Conservation (phyloP, 1,139 yeast genomes). For the Maudiozyma humilis region DNA sequence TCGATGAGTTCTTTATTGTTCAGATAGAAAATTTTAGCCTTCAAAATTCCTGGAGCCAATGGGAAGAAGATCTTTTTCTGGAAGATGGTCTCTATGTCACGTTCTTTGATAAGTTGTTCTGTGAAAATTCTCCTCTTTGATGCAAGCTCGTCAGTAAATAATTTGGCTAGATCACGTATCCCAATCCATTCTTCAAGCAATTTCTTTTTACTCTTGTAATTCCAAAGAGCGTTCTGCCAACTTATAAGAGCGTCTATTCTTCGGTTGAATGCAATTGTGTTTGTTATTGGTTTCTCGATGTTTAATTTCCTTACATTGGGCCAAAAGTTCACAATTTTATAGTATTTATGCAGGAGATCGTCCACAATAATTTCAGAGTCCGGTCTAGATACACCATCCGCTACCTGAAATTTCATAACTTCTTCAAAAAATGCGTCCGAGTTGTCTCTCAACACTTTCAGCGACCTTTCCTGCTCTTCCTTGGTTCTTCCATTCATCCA, state of each 20-base stretch:
- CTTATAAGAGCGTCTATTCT: slow-evolving; percentile 73
- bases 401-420: slow-evolving; percentile 38
- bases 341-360: slow-evolving; percentile 50
- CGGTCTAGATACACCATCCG: slow-evolving; percentile 14
- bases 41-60: slow-evolving; percentile 48
- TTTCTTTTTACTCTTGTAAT: slow-evolving; percentile 51
- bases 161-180: slow-evolving; percentile 60
- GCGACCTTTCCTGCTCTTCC: slow-evolving; percentile 66
- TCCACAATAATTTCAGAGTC: slow-evolving; percentile 18
- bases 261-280: slow-evolving; percentile 53
- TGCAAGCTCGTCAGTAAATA: slow-evolving; percentile 3
- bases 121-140: slow-evolving; percentile 57
- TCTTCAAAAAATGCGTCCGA: slow-evolving; percentile 73
- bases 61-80: slow-evolving; percentile 38
- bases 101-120: slow-evolving; percentile 78
- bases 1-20: slow-evolving; percentile 56
- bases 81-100: slow-evolving; percentile 66
- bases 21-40: slow-evolving; percentile 66
- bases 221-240: slow-evolving; percentile 71
- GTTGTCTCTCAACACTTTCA: slow-evolving; percentile 62
- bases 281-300: slow-evolving; percentile 66
- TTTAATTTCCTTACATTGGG: slow-evolving; percentile 71
- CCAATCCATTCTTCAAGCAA: slow-evolving; percentile 66
- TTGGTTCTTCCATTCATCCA: slow-evolving; percentile 74
- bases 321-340: slow-evolving; percentile 71